These are phyloP conservation scores for Phoenix dactylifera DNA, from an alignment of 176 grass and related monocot species.

Conservation along the genomic window DNA sequence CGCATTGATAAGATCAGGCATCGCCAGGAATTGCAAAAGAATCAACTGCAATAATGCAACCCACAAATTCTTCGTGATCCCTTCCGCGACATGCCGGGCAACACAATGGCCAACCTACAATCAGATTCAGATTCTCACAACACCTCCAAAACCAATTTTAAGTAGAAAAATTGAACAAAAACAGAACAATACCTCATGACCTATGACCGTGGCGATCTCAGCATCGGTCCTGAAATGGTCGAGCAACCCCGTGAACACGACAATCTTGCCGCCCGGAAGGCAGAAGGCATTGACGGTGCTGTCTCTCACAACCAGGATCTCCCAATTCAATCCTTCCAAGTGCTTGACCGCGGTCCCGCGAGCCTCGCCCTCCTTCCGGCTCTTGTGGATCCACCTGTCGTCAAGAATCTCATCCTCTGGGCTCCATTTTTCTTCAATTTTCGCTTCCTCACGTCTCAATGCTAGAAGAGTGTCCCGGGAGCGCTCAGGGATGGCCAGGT, in stretches of 20 bases:
- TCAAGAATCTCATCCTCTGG: slow-evolving; percentile 79
- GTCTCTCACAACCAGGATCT: slow-evolving; percentile 79
- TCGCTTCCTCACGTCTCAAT: slow-evolving; percentile 13
- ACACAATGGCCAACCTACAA: slow-evolving; percentile 77
- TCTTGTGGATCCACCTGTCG: slow-evolving; percentile 67
- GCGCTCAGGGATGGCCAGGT: slow-evolving; percentile 6
- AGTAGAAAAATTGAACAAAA: not conserved
- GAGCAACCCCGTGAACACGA: slow-evolving; percentile 78
- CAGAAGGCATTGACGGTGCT: slow-evolving; percentile 65
- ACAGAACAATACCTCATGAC: slow-evolving; percentile 56
- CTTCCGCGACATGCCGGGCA: slow-evolving; percentile 68
- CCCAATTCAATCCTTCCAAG: slow-evolving; percentile 79
- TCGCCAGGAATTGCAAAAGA: slow-evolving; percentile 69
- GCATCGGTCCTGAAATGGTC: slow-evolving; percentile 69
- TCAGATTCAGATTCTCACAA: not conserved
- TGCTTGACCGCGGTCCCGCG: slow-evolving; percentile 36
- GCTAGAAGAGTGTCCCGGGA: slow-evolving; percentile 5
- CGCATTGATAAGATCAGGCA: slow-evolving; percentile 73
- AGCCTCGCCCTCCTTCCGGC: slow-evolving; percentile 39
- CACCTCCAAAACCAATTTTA: too few species aligned
- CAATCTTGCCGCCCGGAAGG: slow-evolving; percentile 84
- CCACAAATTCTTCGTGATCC: slow-evolving; percentile 64
- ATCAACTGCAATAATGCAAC: slow-evolving; percentile 54
- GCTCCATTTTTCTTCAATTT: slow-evolving; percentile 26
- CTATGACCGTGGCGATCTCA: slow-evolving; percentile 78